A percentile compares a stretch with the other conserved stretches of the same genome.
phyloP scores from a whole-genome alignment of 257 asterid species.

The Penstemon davidsonii region DNA sequence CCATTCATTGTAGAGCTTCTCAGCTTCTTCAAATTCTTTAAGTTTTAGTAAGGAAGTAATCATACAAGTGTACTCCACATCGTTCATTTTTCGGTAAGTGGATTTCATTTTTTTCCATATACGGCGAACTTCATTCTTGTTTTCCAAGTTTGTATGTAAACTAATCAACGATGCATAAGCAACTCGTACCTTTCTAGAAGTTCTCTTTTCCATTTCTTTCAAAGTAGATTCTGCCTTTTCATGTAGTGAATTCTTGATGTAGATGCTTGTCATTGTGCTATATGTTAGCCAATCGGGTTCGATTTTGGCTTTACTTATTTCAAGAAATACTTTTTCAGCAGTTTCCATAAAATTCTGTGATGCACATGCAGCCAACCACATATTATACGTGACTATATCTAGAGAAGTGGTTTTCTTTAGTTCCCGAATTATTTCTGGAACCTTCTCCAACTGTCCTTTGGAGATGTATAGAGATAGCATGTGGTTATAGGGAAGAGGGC shows the following conservation, averaged over 20 bases:
- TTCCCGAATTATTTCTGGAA: slow-evolving; percentile 52
- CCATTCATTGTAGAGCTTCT: slow-evolving; percentile 78
- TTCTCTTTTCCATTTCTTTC: slow-evolving; percentile 82
- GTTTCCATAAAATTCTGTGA: slow-evolving; percentile 60
- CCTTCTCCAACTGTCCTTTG: slow-evolving; percentile 60
- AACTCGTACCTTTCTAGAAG: slow-evolving; percentile 54
- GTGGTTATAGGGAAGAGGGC: slow-evolving; percentile 84
- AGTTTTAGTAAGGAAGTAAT: slow-evolving; percentile 74
- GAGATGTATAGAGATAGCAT: slow-evolving; percentile 77
- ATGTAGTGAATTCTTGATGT: slow-evolving; percentile 60
- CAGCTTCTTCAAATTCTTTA: slow-evolving; percentile 59
- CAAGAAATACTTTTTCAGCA: slow-evolving; percentile 66
- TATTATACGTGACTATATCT: slow-evolving; percentile 79
- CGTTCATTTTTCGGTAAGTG: slow-evolving; percentile 59
- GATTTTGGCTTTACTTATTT: slow-evolving; percentile 56
- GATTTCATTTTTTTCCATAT: slow-evolving; percentile 84
- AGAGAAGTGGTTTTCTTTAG: slow-evolving; percentile 73
- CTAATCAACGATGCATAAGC: slow-evolving; percentile 82
- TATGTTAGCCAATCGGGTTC: slow-evolving; percentile 91
- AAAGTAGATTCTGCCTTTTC: slow-evolving; percentile 69
- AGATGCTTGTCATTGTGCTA: slow-evolving; percentile 83
- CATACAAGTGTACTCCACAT: slow-evolving; percentile 75
- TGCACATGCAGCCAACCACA: slow-evolving; percentile 72
- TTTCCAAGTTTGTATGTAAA: slow-evolving; percentile 58
- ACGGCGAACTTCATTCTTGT: slow-evolving; percentile 53